Base-by-base conservation (phyloP, 129 eudicot genomes). In the Flaveria brownii region DNA sequence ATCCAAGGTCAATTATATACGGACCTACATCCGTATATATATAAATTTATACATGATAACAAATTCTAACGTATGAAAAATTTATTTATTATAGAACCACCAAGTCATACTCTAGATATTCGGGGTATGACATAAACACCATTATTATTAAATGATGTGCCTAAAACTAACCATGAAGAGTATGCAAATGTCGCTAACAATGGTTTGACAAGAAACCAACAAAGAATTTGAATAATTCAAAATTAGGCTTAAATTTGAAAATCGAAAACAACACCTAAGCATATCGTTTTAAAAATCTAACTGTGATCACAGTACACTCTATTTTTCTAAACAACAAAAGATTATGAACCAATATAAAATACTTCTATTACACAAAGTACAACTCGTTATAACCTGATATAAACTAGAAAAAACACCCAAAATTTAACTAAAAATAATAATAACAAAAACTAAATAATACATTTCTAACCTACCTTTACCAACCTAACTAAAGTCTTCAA, bases 401-500 rank as follows among this genome's bases (percentile, higher is more conserved):
- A 39, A 28, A 73, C 83, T 72, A 17, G 30, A 25, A 13, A 63
- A 28, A 63, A 36, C 25, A 76, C 25, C 51, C 42, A 0, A 41
- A 63, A 33, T 62, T 54, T 66, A 62, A 45, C 65, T 28, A 71
- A 52, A 69, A 45, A 45, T 45, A 45, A 41, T 15, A 36, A 81
- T 67, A 36, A 36, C 41, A 39, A 61, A 46, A 75, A 74, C 84
- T 82, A 82, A 15, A 50, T 74, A 73, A 74, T 70, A 79, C 85
- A 88, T 88, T 72, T 80, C 88, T 74, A 77, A 86, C 73, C 68
- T 78, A 78, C 76, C 70, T 74, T 77, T 75, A 80, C 81, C 80
- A 57, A 84, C 51, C 85, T 64, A 87, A 18, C 69, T 61, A 79
- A 78, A 76, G 66, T 76, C 81, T 39, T 49, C 57, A 72, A 81